Base-by-base conservation (phyloP, 2,329 filamentous ascomycete species). In the Zasmidium citrigriseum region DNA sequence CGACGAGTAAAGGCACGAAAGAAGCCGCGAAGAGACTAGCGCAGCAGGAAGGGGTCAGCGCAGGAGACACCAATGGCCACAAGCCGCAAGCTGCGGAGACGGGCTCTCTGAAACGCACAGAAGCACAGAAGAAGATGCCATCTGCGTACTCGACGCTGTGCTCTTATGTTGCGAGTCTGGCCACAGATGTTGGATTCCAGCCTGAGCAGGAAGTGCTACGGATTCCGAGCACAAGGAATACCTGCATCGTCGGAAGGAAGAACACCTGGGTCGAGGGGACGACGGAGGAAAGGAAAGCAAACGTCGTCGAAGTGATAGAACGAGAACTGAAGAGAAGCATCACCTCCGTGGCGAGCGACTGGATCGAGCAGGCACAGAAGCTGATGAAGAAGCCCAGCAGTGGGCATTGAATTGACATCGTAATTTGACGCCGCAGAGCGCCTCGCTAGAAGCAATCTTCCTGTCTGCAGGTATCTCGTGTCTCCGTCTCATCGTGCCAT, bases 181-280 rank as follows among this genome's bases (percentile, higher is more conserved):
- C 89, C 0, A 77, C 79, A 27, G 87, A 89, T 57, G 85, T 91
- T 62, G 90, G 89, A 1, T 96, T 88, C 81, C 76, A 81, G 4
- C 82, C 90, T 0, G 91, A 98, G 75, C 90, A 83, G 62, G 93
- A 96, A 68, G 87, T 95, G 80, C 75, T 99, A 67, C 82, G 93
- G 47, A 98, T 99, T 62, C 95, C 95, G 0, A 96, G 90, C 73
- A 97, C 93, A 41, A 82, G 95, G 61, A 98, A 98, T 73, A 86
- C 88, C 18, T 91, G 88, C 0, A 78, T 99, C 25, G 72, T 98
- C 44, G 93, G 93, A 3, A 75, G 27, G n/a, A 2, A 25, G n/a
- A 70, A 18, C 21, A n/a, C 20, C 14, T 22, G 53, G 7, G 12
- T 27, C 10, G 34, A 34, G 23, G 20, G 9, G 47, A 55, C 22